Percentiles rank a stretch among this genome's conserved stretches.
Evolutionary conservation across 768 basidiomycete species (phyloP).

Genomic region (Udeniomyces megalosporus): DNA sequence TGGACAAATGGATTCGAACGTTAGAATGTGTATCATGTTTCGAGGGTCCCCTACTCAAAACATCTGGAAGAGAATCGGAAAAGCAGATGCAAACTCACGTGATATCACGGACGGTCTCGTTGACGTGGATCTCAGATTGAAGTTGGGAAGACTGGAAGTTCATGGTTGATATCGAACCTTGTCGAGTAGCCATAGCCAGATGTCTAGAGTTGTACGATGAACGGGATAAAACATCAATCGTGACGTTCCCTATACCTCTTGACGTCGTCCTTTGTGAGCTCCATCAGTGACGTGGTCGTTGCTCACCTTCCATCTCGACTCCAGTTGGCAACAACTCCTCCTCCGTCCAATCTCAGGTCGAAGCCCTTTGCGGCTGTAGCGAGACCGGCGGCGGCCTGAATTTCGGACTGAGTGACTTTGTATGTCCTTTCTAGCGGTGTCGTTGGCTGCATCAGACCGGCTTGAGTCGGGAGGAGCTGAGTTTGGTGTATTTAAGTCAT

Average conservation of each 20-base stretch:
- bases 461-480: slow-evolving; percentile 4
- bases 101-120: slow-evolving; percentile 82
- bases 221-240: too few species aligned
- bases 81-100: slow-evolving; percentile 43
- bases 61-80: neutral
- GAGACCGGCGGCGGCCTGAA: slow-evolving; percentile 34
- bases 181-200: slow-evolving; percentile 63
- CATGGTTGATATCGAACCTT: slow-evolving; percentile 80
- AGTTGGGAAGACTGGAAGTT: slow-evolving; percentile 80
- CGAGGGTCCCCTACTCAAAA: neutral
- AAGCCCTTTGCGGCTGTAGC: slow-evolving; percentile 32
- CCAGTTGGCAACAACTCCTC: slow-evolving; percentile 69
- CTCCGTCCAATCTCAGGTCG: slow-evolving; percentile 75
- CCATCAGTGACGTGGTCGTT: neutral
- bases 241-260: too few species aligned
- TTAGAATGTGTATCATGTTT: too few species aligned
- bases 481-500: neutral
- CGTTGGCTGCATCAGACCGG: slow-evolving; percentile 9
- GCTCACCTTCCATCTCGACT: slow-evolving; percentile 65
- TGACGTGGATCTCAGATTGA: slow-evolving; percentile 72
- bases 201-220: slow-evolving; percentile 38
- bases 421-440: slow-evolving; percentile 66
- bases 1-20: neutral
- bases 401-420: slow-evolving; percentile 68
- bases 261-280: neutral